phyloP scores from a whole-genome alignment of 164 flowering plant genomes.

The Nymphaea colorata region DNA sequence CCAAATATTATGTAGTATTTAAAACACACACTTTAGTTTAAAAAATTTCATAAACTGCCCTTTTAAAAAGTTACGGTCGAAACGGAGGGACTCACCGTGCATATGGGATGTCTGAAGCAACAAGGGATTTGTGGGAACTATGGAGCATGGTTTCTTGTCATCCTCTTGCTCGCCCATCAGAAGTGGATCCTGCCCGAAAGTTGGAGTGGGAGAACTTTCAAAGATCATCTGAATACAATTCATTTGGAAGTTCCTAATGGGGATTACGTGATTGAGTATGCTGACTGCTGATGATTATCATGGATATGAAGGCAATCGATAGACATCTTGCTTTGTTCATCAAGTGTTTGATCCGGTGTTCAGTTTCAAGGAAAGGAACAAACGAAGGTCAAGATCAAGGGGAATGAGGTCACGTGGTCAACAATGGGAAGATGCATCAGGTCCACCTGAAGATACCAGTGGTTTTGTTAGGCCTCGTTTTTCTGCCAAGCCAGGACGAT shows the following conservation, averaged over 20 bases:
- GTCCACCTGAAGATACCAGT: conserved; percentile 65
- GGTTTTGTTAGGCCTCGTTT: conserved; percentile 19
- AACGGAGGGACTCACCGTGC: too few species aligned
- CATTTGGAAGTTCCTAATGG: conserved; percentile 90
- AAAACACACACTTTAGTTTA: too few species aligned
- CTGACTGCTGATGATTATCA: conserved; percentile 82
- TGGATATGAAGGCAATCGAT: conserved; percentile 82
- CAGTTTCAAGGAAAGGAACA: conserved; percentile 66
- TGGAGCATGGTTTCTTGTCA: conserved; percentile 57
- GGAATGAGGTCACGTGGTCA: conserved; percentile 30
- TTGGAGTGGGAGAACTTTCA: conserved; percentile 97
- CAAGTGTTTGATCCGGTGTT: conserved; percentile 51
- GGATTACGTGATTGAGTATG: conserved; percentile 94
- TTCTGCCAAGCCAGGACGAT: too few species aligned
- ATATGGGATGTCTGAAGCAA: conserved; percentile 27
- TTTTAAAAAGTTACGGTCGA: too few species aligned
- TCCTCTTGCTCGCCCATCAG: conserved; percentile 84
- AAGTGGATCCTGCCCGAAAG: conserved; percentile 79
- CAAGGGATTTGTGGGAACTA: conserved; percentile 41
- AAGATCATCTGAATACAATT: conserved; percentile 89
- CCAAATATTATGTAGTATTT: too few species aligned
- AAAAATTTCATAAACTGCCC: too few species aligned
- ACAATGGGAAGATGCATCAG: conserved; percentile 57
- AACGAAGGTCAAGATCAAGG: conserved; percentile 59
- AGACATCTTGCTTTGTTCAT: conserved; percentile 90